Evolutionary conservation across 2,329 filamentous ascomycete genomes (phyloP), one percentile per base, ranked within the genome.

Genomic region (Gyromitra esculenta): DNA sequence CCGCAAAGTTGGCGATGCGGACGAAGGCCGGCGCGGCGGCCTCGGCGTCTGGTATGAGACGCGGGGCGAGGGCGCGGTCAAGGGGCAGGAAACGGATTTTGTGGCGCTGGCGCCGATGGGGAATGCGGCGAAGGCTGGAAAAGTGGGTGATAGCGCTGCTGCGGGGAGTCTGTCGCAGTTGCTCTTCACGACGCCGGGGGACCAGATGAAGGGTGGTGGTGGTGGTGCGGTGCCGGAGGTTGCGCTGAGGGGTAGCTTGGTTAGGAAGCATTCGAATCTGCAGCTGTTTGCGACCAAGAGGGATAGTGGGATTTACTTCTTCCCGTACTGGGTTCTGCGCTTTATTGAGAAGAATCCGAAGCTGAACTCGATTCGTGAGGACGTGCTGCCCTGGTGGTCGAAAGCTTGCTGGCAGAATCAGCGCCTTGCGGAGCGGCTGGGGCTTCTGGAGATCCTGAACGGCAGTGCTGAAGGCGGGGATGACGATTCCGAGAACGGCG

Each of bases 311-410:
- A 91, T 98, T 74, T 99, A 99, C 84, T 89, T 99, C 78, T 92
- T 99, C 80, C 96, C 96, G 0, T 90, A 89, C 79, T 98, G 96
- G 95, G 88, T 97, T 7, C 88, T 97, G 81, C 91, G 96, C 69
- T 92, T 97, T 83, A 89, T 96, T 54, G 75, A 77, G 21, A 73
- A 54, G 15, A 88, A 89, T 74, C 86, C 88, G 39, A 90, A 88
- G 9, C 89, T 99, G 78, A 92, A 97, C 81, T 96, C 91, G 72
- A 90, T 99, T 62, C 92, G 92, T 41, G 95, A 98, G 83, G 95
- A 98, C 81, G 89, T 97, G 5, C 86, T 98, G 15, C 94, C 94
- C 5, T 97, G 93, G 92, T 97, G 94, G 94, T 93, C 94, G 43
- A 98, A 98, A 83, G 90, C 95, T 0, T 90, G 90, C 70, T 99